Conservation (phyloP, 1,284 basidiomycete species). For the Pulchroboletus neoregius region DNA sequence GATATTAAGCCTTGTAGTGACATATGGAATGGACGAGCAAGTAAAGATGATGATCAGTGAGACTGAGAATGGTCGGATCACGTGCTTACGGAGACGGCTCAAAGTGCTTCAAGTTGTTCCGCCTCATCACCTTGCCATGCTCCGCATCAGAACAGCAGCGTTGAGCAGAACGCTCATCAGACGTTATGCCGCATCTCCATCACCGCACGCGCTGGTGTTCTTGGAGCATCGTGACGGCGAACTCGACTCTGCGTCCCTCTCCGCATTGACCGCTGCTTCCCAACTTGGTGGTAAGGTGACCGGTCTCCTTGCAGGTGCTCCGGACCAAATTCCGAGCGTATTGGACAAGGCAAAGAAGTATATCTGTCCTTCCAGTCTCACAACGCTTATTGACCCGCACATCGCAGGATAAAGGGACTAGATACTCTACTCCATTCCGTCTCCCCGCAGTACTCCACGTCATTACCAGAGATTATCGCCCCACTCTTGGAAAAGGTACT, state of each 20-base stretch:
- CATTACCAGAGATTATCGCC: conserved; percentile 49
- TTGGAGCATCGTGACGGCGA: conserved; percentile 84
- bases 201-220: conserved; percentile 77
- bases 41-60: neutral
- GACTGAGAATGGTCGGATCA: conserved; percentile 10
- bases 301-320: conserved; percentile 79
- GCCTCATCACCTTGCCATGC: conserved; percentile 31
- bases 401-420: conserved; percentile 44
- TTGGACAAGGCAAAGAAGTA: conserved; percentile 82
- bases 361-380: conserved; percentile 15
- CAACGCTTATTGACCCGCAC: conserved; percentile 9
- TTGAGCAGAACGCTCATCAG: conserved; percentile 36
- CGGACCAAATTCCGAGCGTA: conserved; percentile 65
- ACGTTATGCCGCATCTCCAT: conserved; percentile 51
- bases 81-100: conserved; percentile 10
- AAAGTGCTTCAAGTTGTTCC: neutral
- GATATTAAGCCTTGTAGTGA: conserved; percentile 80
- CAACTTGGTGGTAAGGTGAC: conserved; percentile 85
- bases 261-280: conserved; percentile 85
- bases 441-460: conserved; percentile 48
- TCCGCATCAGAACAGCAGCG: conserved; percentile 31
- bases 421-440: conserved; percentile 48
- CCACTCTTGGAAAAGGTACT: conserved; percentile 54
- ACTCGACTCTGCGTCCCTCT: conserved; percentile 83
- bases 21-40: conserved; percentile 33